Base-by-base conservation (phyloP, 75 land plant genomes). In the Ceratopteris richardii region DNA sequence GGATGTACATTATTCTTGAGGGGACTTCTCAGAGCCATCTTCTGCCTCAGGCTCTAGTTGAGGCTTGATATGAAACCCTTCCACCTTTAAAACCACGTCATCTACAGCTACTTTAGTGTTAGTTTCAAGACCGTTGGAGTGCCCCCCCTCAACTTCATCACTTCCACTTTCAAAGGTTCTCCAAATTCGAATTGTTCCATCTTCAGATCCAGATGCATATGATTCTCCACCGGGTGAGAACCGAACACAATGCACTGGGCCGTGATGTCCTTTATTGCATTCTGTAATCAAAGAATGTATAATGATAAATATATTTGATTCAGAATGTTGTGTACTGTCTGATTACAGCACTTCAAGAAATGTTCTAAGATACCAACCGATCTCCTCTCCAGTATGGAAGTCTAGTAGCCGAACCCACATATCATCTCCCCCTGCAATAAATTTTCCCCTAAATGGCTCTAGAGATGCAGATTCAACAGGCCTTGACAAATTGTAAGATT, bases 391-490 rank as follows among this genome's bases (percentile, higher is more conserved):
- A 29, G 89, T 84, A 33, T 84, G 73, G 63, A 92, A 92, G 67
- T 92, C 94, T 63, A 88, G 88, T 25, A 92, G 53, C 26, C 71
- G 94, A 56, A 92, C 72, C 97, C 97, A 92, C 97, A 92, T 92
- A 51, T 92, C 97, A 50, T 92, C 97, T 26, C 97, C 97, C 16
- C 89, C 97, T 36, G 86, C 94, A 46, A 92, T 72, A 57, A 92
- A 92, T 64, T 77, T 87, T n/a, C 94, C 86, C 55, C 61, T 36
- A 31, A 79, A 78, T 26, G 97, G 97, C 44, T 84, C 96, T 56
- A 92, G 69, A 25, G 97, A 92, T 48, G 94, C 97, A 23, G 97
- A 92, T 54, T 92, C 97, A 56, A 88, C 80, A 25, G 67, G 73
- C 76, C 83, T 78, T 20, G 94, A 81, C 97, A 92, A 85, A 29